Conservation (phyloP, 768 basidiomycete species). For the Mycena galopus region DNA sequence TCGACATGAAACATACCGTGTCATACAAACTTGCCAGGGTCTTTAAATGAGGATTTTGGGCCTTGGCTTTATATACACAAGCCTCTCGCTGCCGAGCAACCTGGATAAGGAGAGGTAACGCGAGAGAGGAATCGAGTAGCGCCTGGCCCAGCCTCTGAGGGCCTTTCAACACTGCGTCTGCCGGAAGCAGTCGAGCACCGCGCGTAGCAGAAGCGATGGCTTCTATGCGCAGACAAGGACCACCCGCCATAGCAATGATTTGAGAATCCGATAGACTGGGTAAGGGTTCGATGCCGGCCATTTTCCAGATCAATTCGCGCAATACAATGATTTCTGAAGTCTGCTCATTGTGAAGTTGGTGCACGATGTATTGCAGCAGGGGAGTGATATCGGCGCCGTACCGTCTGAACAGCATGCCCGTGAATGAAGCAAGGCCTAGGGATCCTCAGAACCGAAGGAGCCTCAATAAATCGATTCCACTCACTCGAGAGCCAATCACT, state of each 20-base stretch:
- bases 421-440: slow-evolving; percentile 91
- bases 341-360: slow-evolving; percentile 87
- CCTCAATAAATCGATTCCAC: slow-evolving; percentile 47
- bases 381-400: slow-evolving; percentile 88
- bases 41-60: slow-evolving; percentile 88
- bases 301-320: slow-evolving; percentile 93
- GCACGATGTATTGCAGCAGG: slow-evolving; percentile 90
- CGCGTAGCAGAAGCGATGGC: slow-evolving; percentile 85
- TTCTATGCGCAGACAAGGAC: slow-evolving; percentile 88
- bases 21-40: slow-evolving; percentile 91
- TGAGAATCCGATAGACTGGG: slow-evolving; percentile 92
- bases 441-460: slow-evolving; percentile 35
- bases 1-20: slow-evolving; percentile 67
- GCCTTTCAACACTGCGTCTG: slow-evolving; percentile 73
- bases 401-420: slow-evolving; percentile 90
- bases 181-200: slow-evolving; percentile 78
- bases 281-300: slow-evolving; percentile 94
- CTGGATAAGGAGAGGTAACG: slow-evolving; percentile 91
- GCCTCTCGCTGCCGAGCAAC: slow-evolving; percentile 92
- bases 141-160: slow-evolving; percentile 76
- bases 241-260: slow-evolving; percentile 91
- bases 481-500: slow-evolving; percentile 93
- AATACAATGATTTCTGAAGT: slow-evolving; percentile 92
- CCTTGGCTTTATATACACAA: slow-evolving; percentile 80
- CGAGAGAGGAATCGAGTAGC: slow-evolving; percentile 77